Conservation (phyloP, 345 rosid genomes). For the Turnera subulata region DNA sequence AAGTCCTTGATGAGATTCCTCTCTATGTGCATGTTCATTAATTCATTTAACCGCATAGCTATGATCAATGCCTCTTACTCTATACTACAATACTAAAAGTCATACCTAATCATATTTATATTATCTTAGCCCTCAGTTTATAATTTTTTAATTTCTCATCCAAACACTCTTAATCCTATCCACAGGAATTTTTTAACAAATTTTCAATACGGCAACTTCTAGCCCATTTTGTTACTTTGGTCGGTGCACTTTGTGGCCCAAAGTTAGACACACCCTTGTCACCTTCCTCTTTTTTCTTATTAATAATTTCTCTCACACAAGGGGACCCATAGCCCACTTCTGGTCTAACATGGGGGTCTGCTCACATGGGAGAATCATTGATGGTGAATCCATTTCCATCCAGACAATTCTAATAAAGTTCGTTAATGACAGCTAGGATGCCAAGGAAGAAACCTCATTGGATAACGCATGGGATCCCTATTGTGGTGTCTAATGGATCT, state of each 20-base stretch:
- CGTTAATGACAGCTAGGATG: constrained; percentile 30
- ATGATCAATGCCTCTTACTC: too few species aligned
- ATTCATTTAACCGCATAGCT: too few species aligned
- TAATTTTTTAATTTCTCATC: too few species aligned
- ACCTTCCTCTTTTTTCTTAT: background rate
- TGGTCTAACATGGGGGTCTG: background rate
- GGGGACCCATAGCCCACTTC: constrained; percentile 12
- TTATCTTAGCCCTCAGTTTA: too few species aligned
- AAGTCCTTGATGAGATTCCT: too few species aligned
- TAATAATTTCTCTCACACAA: background rate
- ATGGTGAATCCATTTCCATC: constrained; percentile 31
- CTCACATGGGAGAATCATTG: constrained; percentile 37
- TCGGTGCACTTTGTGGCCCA: constrained; percentile 49
- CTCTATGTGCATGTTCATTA: background rate
- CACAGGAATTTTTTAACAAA: constrained; percentile 11
- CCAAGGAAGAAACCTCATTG: background rate
- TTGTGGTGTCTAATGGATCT: background rate
- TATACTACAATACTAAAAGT: too few species aligned
- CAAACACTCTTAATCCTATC: constrained; percentile 8
- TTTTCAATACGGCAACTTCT: background rate
- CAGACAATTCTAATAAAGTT: constrained; percentile 43
- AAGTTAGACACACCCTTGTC: background rate
- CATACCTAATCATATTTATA: too few species aligned
- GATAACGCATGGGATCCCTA: constrained; percentile 17
- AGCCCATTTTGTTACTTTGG: constrained; percentile 17